Base-by-base conservation (phyloP, 495 filamentous ascomycete species). In the Tuber umbilicatum region DNA sequence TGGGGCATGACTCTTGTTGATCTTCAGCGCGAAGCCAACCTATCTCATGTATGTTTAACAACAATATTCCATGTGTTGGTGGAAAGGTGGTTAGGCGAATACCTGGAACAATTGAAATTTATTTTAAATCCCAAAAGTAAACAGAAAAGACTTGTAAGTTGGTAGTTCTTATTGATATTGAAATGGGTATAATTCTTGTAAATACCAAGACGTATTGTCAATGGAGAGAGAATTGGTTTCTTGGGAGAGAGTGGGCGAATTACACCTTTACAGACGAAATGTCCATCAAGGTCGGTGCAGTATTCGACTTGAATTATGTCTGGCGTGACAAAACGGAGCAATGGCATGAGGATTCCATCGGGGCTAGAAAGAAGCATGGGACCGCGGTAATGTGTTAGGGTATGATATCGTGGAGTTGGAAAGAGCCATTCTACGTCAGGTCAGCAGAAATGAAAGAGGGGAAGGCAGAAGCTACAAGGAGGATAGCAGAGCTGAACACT, bases 191-290 rank as follows among this genome's bases (percentile, higher is more conserved):
- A n/a, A n/a, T n/a, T n/a, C n/a, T n/a, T n/a, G n/a, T n/a, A n/a
- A n/a, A n/a, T n/a, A n/a, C n/a, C n/a, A n/a, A n/a, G n/a, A n/a
- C n/a, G n/a, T n/a, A n/a, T n/a, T n/a, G n/a, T n/a, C n/a, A n/a
- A n/a, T n/a, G n/a, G n/a, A n/a, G n/a, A n/a, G n/a, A n/a, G n/a
- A n/a, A n/a, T n/a, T n/a, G n/a, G n/a, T n/a, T n/a, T n/a, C n/a
- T n/a, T n/a, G n/a, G n/a, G n/a, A n/a, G n/a, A n/a, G n/a, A n/a
- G n/a, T n/a, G n/a, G n/a, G n/a, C n/a, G n/a, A n/a, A n/a, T n/a
- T n/a, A n/a, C n/a, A n/a, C n/a, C n/a, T 74, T n/a, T 40, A 74
- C 64, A 0, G 67, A 74, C 31, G 40, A 69, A 50, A 74, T 74
- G 73, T 19, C 10, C 0, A 70, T 74, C 5, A 47, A 55, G 17